Evolutionary conservation across 2,329 filamentous ascomycete species (phyloP).

Genomic region (Cylindrodendrum hubeiense): DNA sequence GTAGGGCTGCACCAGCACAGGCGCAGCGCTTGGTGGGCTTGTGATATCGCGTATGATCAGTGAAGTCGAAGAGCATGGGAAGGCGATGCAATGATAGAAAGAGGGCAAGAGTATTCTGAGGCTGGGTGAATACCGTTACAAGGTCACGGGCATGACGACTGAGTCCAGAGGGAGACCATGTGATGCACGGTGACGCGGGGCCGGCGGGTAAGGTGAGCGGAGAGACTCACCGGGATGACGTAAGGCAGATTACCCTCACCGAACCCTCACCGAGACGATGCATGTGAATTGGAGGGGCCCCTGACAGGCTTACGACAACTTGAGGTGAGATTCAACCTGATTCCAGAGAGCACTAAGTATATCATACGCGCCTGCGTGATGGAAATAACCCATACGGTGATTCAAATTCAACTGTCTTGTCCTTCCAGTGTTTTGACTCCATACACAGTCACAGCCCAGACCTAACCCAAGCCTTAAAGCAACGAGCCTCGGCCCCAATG

Average conservation of each 20-base stretch:
- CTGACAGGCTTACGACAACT: neutral
- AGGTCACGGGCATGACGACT: conserved; percentile 35
- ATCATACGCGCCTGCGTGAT: no score
- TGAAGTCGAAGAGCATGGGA: conserved; percentile 25
- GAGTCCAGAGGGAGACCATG: conserved; percentile 11
- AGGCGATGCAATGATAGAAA: neutral
- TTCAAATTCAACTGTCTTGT: no score
- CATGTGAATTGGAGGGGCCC: neutral
- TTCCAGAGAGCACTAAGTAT: no score
- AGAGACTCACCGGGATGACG: conserved; percentile 14
- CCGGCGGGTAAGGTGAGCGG: neutral
- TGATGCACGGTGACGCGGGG: conserved; percentile 23
- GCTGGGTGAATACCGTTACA: neutral
- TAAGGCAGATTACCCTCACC: conserved; percentile 19
- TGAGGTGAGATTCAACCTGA: no score
- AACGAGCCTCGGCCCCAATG: no score
- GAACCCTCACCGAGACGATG: neutral
- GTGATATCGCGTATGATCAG: conserved; percentile 9
- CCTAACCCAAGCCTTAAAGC: no score
- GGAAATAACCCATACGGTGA: no score
- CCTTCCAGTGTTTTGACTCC: no score
- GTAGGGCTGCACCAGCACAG: conserved; percentile 33
- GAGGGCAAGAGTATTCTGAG: neutral
- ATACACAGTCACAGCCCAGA: no score
- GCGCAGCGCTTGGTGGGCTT: conserved; percentile 30